These are phyloP conservation scores for Ricinus communis DNA, from an alignment of 345 rosid genomes.

Conservation along the genomic window DNA sequence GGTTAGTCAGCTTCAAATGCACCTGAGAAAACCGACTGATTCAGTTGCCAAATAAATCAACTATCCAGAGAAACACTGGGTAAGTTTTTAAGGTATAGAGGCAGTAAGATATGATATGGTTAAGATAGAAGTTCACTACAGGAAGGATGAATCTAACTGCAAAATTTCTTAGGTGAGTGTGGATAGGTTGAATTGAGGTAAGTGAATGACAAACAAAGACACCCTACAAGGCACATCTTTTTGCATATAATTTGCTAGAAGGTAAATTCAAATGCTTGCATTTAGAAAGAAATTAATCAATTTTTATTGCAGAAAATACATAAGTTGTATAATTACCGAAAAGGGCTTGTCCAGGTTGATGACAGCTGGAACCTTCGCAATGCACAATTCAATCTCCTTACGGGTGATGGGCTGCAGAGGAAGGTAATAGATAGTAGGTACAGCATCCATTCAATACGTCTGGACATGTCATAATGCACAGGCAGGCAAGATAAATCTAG, in stretches of 20 bases:
- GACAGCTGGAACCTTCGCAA: constrained; percentile 57
- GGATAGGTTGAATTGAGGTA: not conserved
- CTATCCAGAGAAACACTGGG: not conserved
- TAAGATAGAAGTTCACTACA: not conserved
- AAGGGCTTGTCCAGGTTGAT: constrained; percentile 72
- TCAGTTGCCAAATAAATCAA: constrained; percentile 29
- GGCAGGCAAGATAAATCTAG: no score
- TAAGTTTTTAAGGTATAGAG: constrained; percentile 7
- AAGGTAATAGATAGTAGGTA: constrained; percentile 18
- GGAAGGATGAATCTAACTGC: not conserved
- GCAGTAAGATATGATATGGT: not conserved
- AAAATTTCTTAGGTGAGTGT: constrained; percentile 4
- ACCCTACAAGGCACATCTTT: not conserved
- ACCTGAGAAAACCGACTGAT: constrained; percentile 45
- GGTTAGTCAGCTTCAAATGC: constrained; percentile 68
- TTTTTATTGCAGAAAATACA: not conserved
- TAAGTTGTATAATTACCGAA: constrained; percentile 40
- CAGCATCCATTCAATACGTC: not conserved
- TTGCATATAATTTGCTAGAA: not conserved
- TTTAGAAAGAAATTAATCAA: not conserved
- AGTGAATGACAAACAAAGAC: not conserved
- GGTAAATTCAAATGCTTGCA: not conserved
- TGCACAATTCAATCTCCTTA: constrained; percentile 70
- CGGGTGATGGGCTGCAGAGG: constrained; percentile 55
- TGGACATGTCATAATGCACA: not conserved